Conservation (phyloP, 495 filamentous ascomycete species). For the Penicillium arizonense region DNA sequence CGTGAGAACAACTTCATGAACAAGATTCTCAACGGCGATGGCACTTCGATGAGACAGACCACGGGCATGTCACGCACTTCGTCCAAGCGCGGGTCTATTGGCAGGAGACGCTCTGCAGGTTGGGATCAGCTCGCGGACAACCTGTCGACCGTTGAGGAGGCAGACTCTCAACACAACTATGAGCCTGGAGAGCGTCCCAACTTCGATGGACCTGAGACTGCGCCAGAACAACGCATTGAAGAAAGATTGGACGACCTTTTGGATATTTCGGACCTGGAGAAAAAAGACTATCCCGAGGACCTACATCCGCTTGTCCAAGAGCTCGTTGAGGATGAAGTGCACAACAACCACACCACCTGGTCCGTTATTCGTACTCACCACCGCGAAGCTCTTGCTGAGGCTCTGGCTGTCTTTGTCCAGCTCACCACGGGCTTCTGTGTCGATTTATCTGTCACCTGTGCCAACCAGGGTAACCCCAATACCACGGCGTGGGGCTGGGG, state of each 20-base stretch:
- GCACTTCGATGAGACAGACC: constrained; percentile 11
- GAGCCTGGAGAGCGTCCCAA: constrained; percentile 9
- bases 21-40: constrained; percentile 33
- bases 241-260: constrained; percentile 12
- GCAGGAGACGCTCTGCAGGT: constrained; percentile 20
- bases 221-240: constrained; percentile 14
- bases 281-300: constrained; percentile 33
- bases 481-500: constrained; percentile 56
- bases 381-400: constrained; percentile 50
- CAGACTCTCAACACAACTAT: constrained; percentile 12
- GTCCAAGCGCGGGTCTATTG: constrained; percentile 20
- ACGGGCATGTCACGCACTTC: constrained; percentile 28
- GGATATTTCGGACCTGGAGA: constrained; percentile 21
- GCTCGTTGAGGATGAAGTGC: constrained; percentile 41
- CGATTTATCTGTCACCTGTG: constrained; percentile 47
- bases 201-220: constrained; percentile 18
- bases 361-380: constrained; percentile 51
- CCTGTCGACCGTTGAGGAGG: constrained; percentile 29
- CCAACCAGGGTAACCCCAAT: constrained; percentile 41
- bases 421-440: constrained; percentile 47
- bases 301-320: constrained; percentile 41
- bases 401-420: constrained; percentile 44
- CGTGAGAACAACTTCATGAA: constrained; percentile 40
- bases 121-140: constrained; percentile 17
- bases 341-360: constrained; percentile 54